Percentiles rank a stretch among this genome's conserved stretches.
These are phyloP conservation scores for Beauveria pseudobassiana DNA, from an alignment of 2,329 filamentous ascomycete genomes.

Conservation along the genomic window DNA sequence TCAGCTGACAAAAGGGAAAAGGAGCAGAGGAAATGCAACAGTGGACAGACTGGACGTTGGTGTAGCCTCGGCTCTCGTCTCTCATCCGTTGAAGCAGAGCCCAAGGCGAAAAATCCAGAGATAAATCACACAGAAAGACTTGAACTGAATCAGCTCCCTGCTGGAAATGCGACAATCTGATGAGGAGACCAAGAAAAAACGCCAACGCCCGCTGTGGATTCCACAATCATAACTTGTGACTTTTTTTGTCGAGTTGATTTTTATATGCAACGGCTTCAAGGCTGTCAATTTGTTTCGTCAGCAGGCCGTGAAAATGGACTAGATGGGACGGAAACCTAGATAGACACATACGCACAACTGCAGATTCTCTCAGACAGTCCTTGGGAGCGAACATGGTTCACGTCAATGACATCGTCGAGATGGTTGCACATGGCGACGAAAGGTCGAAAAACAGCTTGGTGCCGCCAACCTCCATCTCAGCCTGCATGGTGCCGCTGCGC, in stretches of 20 bases:
- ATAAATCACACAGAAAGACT: conserved; percentile 18
- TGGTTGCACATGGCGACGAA: conserved; percentile 97
- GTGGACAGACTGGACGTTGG: conserved; percentile 19
- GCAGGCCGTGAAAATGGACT: conserved; percentile 12
- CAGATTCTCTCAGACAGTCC: conserved; percentile 42
- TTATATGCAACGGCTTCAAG: conserved; percentile 4
- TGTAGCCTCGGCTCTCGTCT: conserved; percentile 32
- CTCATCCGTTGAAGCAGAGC: conserved; percentile 29
- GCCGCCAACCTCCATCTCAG: conserved; percentile 91
- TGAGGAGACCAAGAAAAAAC: conserved; percentile 35
- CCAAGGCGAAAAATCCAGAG: conserved; percentile 34
- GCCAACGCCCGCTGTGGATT: conserved; percentile 20
- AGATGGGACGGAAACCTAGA: background rate
- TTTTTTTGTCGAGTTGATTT: conserved; percentile 20
- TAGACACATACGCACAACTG: background rate
- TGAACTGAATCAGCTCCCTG: conserved; percentile 21
- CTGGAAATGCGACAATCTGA: conserved; percentile 40
- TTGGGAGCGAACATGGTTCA: conserved; percentile 61
- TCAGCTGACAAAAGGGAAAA: conserved; percentile 13
- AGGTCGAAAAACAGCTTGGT: conserved; percentile 95
- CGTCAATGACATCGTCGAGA: conserved; percentile 89
- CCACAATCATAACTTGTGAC: conserved; percentile 14
- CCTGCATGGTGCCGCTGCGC: conserved; percentile 96
- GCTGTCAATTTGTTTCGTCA: conserved; percentile 13
- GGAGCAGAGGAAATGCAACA: conserved; percentile 22